Conservation (phyloP, 2,329 filamentous ascomycete species). For the Nemania serpens region DNA sequence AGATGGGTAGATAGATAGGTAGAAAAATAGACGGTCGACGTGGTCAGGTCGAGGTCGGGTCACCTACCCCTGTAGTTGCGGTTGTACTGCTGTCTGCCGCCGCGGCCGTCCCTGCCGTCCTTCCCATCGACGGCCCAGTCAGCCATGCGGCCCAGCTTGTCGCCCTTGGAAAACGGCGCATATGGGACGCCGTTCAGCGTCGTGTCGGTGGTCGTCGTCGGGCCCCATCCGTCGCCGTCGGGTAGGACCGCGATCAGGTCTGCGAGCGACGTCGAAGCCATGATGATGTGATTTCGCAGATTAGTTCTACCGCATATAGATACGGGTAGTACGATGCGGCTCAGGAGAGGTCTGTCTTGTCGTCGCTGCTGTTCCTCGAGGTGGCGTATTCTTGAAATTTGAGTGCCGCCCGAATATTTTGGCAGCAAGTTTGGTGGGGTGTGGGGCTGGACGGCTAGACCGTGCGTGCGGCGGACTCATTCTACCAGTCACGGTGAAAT, state of each 20-base stretch:
- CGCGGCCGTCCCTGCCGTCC: constrained; percentile 71
- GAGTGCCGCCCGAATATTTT: constrained; percentile 37
- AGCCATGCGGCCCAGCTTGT: constrained; percentile 98
- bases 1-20: too few species aligned
- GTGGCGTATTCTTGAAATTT: constrained; percentile 36
- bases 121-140: constrained; percentile 96
- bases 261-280: constrained; percentile 45
- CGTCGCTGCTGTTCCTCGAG: constrained; percentile 14
- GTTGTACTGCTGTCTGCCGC: constrained; percentile 86
- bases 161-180: constrained; percentile 96
- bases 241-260: constrained; percentile 73
- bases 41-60: too few species aligned
- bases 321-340: neutral
- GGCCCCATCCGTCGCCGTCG: constrained; percentile 84
- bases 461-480: too few species aligned
- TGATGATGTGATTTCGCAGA: constrained; percentile 18
- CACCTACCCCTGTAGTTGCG: constrained; percentile 85
- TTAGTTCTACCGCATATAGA: neutral
- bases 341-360: constrained; percentile 14
- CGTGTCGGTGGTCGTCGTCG: constrained; percentile 78
- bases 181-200: constrained; percentile 95
- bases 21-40: too few species aligned
- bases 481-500: too few species aligned
- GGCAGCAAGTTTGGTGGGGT: constrained; percentile 39
- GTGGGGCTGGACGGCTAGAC: constrained; percentile 28